Conservation (phyloP, 768 basidiomycete genomes). For the Russula griseocarnosa region DNA sequence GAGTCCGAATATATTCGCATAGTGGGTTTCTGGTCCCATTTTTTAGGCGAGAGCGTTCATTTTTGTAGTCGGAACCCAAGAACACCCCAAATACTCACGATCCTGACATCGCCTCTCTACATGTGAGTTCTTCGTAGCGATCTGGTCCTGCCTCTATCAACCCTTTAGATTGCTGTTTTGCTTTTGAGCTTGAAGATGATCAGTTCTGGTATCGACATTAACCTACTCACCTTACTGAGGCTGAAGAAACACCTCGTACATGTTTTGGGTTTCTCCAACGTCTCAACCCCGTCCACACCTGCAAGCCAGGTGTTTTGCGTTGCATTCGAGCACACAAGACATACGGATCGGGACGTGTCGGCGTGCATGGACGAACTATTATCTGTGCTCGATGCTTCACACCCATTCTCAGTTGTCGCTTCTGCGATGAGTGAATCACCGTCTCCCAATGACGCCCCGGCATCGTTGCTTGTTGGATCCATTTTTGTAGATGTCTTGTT, state of each 20-base stretch:
- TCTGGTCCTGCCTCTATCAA: neutral
- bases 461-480: conserved; percentile 53
- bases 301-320: conserved; percentile 52
- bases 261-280: conserved; percentile 53
- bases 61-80: conserved; percentile 37
- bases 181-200: conserved; percentile 63
- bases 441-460: conserved; percentile 42
- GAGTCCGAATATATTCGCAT: conserved; percentile 42
- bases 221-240: conserved; percentile 50
- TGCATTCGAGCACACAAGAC: conserved; percentile 46
- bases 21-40: conserved; percentile 33
- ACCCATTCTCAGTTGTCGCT: conserved; percentile 45
- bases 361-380: conserved; percentile 59
- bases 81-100: conserved; percentile 35
- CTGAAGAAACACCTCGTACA: conserved; percentile 51
- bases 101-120: conserved; percentile 46
- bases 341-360: conserved; percentile 43
- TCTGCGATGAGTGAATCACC: conserved; percentile 43
- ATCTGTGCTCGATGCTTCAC: conserved; percentile 55
- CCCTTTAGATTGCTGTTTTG: conserved; percentile 50
- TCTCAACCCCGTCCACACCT: conserved; percentile 44
- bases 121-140: conserved; percentile 36
- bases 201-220: conserved; percentile 55
- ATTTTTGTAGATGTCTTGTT: conserved; percentile 60
- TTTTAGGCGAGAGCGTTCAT: neutral